A percentile compares a stretch with the other conserved stretches of the same genome.
phyloP scores from a whole-genome alignment of 23 red algal genomes.

The Gracilaria vermiculophylla region DNA sequence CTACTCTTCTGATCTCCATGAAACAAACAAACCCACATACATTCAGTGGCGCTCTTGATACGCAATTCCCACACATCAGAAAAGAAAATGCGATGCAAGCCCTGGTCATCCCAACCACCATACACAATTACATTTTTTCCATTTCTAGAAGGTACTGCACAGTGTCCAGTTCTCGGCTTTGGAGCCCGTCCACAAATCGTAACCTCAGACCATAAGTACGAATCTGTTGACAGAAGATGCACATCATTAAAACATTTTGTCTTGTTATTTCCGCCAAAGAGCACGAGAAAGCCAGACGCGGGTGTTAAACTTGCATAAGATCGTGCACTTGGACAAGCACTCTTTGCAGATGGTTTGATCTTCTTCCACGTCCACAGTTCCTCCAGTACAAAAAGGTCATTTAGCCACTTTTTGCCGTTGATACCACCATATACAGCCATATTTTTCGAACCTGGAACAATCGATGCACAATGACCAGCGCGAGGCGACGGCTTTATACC shows the following conservation, averaged over 20 bases:
- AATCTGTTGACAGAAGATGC: slow-evolving; percentile 1
- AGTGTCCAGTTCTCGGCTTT: slow-evolving; percentile 57
- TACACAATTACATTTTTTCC: slow-evolving; percentile 45
- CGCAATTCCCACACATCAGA: slow-evolving; percentile 62
- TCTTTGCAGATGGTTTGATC: not conserved
- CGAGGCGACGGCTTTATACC: slow-evolving; percentile 29
- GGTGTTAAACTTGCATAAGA: slow-evolving; percentile 60
- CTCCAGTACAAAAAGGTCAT: slow-evolving; percentile 52
- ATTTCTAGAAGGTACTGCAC: slow-evolving; percentile 36
- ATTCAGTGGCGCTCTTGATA: slow-evolving; percentile 36
- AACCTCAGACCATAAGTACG: slow-evolving; percentile 23
- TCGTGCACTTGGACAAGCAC: slow-evolving; percentile 23
- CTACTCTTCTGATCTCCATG: slow-evolving; percentile 7
- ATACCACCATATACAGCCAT: slow-evolving; percentile 58
- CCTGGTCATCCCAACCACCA: slow-evolving; percentile 67
- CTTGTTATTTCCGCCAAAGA: slow-evolving; percentile 65
- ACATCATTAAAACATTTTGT: slow-evolving; percentile 55
- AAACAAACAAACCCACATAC: slow-evolving; percentile 38
- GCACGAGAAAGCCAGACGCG: slow-evolving; percentile 24
- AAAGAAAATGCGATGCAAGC: slow-evolving; percentile 45
- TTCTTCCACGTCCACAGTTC: slow-evolving; percentile 52
- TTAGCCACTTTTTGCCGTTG: slow-evolving; percentile 49
- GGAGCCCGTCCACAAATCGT: slow-evolving; percentile 21
- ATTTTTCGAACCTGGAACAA: slow-evolving; percentile 6
- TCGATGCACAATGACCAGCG: slow-evolving; percentile 43